Base-by-base conservation (phyloP, 345 rosid genomes). In the Passiflora organensis region DNA sequence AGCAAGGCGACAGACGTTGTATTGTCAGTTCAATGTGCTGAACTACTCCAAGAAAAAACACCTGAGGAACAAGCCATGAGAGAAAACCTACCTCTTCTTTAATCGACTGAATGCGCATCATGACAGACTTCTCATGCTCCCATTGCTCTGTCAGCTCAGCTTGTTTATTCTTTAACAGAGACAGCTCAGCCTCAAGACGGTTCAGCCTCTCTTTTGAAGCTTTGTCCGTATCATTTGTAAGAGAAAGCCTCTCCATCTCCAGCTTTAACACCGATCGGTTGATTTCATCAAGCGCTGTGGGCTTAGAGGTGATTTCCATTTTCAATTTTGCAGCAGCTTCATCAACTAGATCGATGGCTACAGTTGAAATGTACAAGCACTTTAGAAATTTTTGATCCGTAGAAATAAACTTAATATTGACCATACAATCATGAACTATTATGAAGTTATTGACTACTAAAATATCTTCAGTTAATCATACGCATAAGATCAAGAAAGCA, bases 291-390 rank as follows among this genome's bases (percentile, higher is more conserved):
- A 94, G 97, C 46, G 90, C 95, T 56, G 95, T 94, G 44, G 99
- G 99, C 69, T 94, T 94, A 20, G 99, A 89, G 47, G 99, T 94
- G 53, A 94, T 94, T 63, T 94, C 99, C 99, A 94, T 94, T 71
- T 94, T 94, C 73, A 94, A 60, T 70, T 94, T 94, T 38, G 99
- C 97, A 5, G 97, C 99, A 20, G 99, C 99, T 81, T 94, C 99
- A 70, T 94, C 99, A 51, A 94, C 99, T 53, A 94, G 77, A 71
- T 94, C 99, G 69, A 94, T 94, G 55, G 99, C 99, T 94, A 84
- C 77, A 64, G 48, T 51, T 60, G 41, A 45, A 60, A 59, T 13
- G 15, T 38, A 53, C 56, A 43, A 71, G 60, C 24, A 60, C 42
- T 13, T 4, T 22, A 41, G 55, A 18, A 36, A 8, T 8, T n/a